Evolutionary conservation across 306 rosid genomes (phyloP).

Genomic region (Ceratonia siliqua): DNA sequence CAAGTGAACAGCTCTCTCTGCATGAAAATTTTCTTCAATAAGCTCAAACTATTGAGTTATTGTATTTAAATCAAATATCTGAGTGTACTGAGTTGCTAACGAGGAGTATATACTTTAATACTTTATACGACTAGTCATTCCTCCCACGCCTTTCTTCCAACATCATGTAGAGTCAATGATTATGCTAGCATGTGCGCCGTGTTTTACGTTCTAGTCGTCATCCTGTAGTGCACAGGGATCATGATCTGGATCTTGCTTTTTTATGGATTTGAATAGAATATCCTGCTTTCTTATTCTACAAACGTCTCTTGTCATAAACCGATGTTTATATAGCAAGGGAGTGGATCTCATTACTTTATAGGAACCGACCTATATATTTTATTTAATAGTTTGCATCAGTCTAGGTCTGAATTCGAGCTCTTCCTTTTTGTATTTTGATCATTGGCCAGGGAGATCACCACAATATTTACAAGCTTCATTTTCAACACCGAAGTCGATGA

Average conservation of each 20-base stretch:
- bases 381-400: background rate
- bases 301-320: background rate
- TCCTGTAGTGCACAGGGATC: background rate
- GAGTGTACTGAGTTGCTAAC: background rate
- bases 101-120: background rate
- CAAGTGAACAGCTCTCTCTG: background rate
- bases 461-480: conserved; percentile 70
- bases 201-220: background rate
- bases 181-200: background rate
- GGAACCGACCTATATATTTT: background rate
- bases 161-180: background rate
- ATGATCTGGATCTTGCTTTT: background rate
- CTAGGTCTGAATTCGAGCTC: conserved; percentile 23
- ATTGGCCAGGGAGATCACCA: conserved; percentile 54
- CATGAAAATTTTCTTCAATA: background rate
- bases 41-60: background rate
- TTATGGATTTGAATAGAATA: background rate
- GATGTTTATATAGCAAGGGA: too few species aligned
- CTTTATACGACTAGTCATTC: too few species aligned
- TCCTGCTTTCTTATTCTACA: background rate
- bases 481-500: conserved; percentile 75
- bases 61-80: background rate
- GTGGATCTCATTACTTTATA: background rate
- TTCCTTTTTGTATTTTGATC: conserved; percentile 22
- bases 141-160: background rate